These are phyloP conservation scores for Ceratocystiopsis sp. DNA, from an alignment of 2,329 filamentous ascomycete genomes.

Conservation along the genomic window DNA sequence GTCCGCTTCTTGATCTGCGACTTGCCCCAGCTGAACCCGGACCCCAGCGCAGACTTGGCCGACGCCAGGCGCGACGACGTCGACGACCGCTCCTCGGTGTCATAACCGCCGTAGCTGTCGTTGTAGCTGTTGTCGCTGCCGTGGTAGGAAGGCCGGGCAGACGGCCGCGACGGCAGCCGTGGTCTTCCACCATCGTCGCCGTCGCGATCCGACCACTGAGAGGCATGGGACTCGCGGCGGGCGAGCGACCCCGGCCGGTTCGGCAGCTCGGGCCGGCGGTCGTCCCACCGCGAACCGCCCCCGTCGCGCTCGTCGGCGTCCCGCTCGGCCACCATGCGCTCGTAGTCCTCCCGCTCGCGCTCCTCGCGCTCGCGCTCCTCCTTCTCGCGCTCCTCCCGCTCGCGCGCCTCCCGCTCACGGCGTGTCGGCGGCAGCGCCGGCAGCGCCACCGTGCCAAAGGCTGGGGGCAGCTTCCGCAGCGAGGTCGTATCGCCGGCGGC, in stretches of 20 bases:
- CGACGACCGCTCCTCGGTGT: background rate
- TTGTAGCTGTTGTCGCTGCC: too few species aligned
- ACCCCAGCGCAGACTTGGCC: too few species aligned
- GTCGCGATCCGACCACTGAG: background rate
- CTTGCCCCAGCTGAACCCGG: too few species aligned
- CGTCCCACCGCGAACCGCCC: background rate
- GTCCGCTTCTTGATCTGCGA: too few species aligned
- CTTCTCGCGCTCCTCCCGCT: background rate
- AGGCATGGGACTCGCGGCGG: background rate
- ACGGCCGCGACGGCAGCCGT: slow-evolving; percentile 20
- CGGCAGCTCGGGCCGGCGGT: slow-evolving; percentile 1
- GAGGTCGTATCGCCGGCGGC: background rate
- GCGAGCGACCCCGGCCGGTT: background rate
- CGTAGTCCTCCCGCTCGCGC: background rate
- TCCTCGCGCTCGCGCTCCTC: background rate
- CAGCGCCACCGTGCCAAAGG: slow-evolving; percentile 37
- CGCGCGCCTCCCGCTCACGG: slow-evolving; percentile 28
- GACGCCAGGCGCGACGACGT: too few species aligned
- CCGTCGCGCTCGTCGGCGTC: slow-evolving; percentile 1
- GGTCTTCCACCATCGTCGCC: background rate
- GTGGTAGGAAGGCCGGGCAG: slow-evolving; percentile 20
- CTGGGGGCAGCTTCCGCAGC: slow-evolving; percentile 35
- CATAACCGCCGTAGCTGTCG: background rate
- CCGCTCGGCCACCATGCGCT: too few species aligned
- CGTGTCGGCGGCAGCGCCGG: slow-evolving; percentile 39